A percentile compares a stretch with the other conserved stretches of the same genome.
phyloP scores from a whole-genome alignment of 2,329 filamentous ascomycete species.

The Coniochaeta prunicola region DNA sequence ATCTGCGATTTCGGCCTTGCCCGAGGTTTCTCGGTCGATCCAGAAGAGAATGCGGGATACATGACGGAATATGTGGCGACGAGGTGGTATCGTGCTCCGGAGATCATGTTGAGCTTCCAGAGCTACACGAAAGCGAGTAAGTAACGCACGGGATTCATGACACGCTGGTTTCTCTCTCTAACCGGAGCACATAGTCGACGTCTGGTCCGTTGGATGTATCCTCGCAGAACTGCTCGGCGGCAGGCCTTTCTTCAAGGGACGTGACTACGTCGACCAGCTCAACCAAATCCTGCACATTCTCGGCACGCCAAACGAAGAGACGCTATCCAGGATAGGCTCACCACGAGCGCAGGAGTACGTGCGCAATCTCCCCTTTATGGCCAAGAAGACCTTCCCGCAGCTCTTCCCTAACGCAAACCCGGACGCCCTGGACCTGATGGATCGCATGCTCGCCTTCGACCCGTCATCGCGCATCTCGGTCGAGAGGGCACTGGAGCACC shows the following conservation, averaged over 20 bases:
- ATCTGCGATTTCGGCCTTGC: slow-evolving; percentile 98
- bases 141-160: slow-evolving; percentile 33
- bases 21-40: slow-evolving; percentile 92
- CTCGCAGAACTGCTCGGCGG: slow-evolving; percentile 92
- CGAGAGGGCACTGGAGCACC: slow-evolving; percentile 91
- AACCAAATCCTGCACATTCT: slow-evolving; percentile 99
- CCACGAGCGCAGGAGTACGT: slow-evolving; percentile 97
- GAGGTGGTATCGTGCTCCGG: slow-evolving; percentile 88
- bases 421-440: slow-evolving; percentile 88
- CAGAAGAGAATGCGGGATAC: slow-evolving; percentile 96
- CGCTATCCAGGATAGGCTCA: slow-evolving; percentile 85
- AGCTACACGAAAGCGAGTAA: slow-evolving; percentile 99
- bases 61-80: slow-evolving; percentile 99
- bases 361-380: slow-evolving; percentile 89
- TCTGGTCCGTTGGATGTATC: slow-evolving; percentile 98
- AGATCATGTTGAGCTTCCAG: slow-evolving; percentile 99
- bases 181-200: slow-evolving; percentile 61
- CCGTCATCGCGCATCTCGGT: slow-evolving; percentile 89
- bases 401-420: slow-evolving; percentile 95
- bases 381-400: slow-evolving; percentile 80
- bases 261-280: slow-evolving; percentile 97
- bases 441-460: slow-evolving; percentile 97
- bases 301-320: slow-evolving; percentile 93
- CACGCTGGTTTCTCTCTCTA: background rate
- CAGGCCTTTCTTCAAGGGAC: slow-evolving; percentile 97